Percentiles rank a stretch among this genome's conserved stretches.
These are phyloP conservation scores for Phytopythium chamaehyphon DNA, from an alignment of 352 stramenopile genomes.

Conservation along the genomic window DNA sequence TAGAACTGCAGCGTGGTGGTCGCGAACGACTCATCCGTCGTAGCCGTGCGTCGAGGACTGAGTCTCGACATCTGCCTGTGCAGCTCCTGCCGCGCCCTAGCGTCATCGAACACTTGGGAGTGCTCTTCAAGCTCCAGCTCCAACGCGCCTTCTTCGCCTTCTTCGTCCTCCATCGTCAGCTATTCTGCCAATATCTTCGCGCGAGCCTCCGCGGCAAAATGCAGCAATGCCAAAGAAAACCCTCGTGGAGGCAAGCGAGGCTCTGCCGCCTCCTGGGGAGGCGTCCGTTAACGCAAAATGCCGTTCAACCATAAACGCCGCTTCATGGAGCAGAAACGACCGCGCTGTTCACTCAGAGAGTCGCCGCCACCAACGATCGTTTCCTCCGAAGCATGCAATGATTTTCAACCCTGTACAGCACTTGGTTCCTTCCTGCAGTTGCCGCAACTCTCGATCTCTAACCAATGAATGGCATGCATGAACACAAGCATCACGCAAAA, in stretches of 20 bases:
- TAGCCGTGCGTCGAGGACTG: constrained; percentile 23
- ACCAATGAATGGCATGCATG: no score
- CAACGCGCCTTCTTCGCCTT: constrained; percentile 1
- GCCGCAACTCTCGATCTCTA: no score
- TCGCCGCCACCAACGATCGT: background rate
- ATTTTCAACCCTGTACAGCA: no score
- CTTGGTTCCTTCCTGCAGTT: no score
- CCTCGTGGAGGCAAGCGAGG: no score
- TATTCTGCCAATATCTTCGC: background rate
- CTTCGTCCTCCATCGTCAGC: constrained; percentile 1
- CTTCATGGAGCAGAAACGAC: no score
- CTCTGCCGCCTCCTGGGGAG: no score
- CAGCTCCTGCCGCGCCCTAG: constrained; percentile 15
- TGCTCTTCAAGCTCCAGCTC: constrained; percentile 29
- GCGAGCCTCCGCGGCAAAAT: background rate
- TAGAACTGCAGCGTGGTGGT: constrained; percentile 50
- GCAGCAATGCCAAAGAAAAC: no score
- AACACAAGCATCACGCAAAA: no score
- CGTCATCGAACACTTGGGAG: constrained; percentile 29
- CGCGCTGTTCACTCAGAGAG: no score
- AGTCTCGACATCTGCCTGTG: constrained; percentile 32
- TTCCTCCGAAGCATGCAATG: background rate
- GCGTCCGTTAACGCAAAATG: no score
- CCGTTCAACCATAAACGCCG: no score
- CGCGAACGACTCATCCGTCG: constrained; percentile 13